phyloP scores from a whole-genome alignment of 768 basidiomycete genomes.

The Gelatoporia subvermispora region DNA sequence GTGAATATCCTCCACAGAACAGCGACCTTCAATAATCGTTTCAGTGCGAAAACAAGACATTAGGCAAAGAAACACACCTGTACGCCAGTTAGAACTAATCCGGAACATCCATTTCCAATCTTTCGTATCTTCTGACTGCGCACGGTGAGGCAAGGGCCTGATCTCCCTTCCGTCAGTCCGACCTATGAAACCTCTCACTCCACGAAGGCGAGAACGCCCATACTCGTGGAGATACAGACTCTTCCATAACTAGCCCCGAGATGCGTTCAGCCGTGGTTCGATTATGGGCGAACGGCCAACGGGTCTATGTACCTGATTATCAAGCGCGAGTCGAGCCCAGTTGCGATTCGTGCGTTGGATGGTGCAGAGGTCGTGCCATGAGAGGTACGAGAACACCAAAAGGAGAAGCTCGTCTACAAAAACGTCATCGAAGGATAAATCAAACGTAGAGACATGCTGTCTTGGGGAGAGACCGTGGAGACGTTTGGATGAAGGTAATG shows the following conservation, averaged over 20 bases:
- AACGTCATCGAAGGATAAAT: constrained; percentile 41
- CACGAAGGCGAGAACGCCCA: constrained; percentile 64
- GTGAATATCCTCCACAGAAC: constrained; percentile 33
- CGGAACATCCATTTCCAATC: constrained; percentile 90
- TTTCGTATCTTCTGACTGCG: constrained; percentile 32
- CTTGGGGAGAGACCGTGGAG: constrained; percentile 26
- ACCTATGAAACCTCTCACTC: constrained; percentile 56
- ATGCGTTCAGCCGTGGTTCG: constrained; percentile 11
- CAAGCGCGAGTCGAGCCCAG: constrained; percentile 62
- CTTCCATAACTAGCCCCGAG: constrained; percentile 55
- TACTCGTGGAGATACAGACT: constrained; percentile 57
- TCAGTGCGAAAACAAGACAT: background rate
- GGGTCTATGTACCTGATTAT: constrained; percentile 52
- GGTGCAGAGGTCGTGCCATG: constrained; percentile 62
- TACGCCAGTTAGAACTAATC: constrained; percentile 79
- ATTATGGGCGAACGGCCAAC: constrained; percentile 1
- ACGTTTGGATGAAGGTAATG: constrained; percentile 57
- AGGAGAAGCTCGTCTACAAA: constrained; percentile 76
- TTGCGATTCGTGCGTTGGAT: constrained; percentile 57
- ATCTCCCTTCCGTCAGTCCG: constrained; percentile 54
- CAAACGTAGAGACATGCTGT: constrained; percentile 8
- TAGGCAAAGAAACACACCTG: constrained; percentile 41
- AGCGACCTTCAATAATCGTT: constrained; percentile 49
- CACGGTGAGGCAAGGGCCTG: constrained; percentile 54
- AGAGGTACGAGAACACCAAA: constrained; percentile 67